Evolutionary conservation across 2,329 filamentous ascomycete genomes (phyloP).

Genomic region (Calonectria henricotiae): DNA sequence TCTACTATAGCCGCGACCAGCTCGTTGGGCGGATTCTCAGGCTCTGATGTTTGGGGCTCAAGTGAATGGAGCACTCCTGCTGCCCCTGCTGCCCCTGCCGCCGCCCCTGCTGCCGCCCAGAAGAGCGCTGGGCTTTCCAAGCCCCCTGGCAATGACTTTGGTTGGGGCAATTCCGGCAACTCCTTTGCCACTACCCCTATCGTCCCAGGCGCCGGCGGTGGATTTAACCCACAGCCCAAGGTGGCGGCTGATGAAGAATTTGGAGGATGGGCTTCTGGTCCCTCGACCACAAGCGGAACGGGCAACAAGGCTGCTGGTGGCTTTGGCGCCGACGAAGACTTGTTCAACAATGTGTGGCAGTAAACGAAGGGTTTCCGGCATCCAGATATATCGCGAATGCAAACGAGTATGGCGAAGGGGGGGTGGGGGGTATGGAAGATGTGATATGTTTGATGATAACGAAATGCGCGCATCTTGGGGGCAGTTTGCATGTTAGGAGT

Average conservation of each 20-base stretch:
- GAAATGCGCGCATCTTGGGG: conserved; percentile 53
- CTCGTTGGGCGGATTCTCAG: conserved; percentile 62
- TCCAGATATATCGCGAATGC: conserved; percentile 34
- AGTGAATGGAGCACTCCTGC: conserved; percentile 85
- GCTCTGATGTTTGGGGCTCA: conserved; percentile 86
- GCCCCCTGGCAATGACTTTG: conserved; percentile 73
- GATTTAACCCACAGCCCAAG: conserved; percentile 77
- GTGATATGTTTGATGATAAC: conserved; percentile 48
- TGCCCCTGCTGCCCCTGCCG: conserved; percentile 59
- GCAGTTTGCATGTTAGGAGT: conserved; percentile 58
- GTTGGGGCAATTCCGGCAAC: conserved; percentile 67
- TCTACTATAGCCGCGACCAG: conserved; percentile 52
- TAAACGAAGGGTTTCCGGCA: conserved; percentile 59
- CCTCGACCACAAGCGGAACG: conserved; percentile 60
- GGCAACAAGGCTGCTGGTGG: conserved; percentile 72
- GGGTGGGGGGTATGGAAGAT: background rate
- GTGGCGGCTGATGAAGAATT: conserved; percentile 95
- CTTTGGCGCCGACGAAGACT: conserved; percentile 82
- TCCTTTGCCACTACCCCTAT: conserved; percentile 74
- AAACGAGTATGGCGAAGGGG: conserved; percentile 1
- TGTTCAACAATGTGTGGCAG: conserved; percentile 98
- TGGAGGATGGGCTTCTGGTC: conserved; percentile 84
- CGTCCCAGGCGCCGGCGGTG: conserved; percentile 75
- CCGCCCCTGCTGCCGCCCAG: conserved; percentile 64
- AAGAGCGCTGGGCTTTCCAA: conserved; percentile 73